Evolutionary conservation across 805 yeast genomes (phyloP), one percentile per base, ranked within the genome.

Genomic region (Barnettozyma botsteinii): DNA sequence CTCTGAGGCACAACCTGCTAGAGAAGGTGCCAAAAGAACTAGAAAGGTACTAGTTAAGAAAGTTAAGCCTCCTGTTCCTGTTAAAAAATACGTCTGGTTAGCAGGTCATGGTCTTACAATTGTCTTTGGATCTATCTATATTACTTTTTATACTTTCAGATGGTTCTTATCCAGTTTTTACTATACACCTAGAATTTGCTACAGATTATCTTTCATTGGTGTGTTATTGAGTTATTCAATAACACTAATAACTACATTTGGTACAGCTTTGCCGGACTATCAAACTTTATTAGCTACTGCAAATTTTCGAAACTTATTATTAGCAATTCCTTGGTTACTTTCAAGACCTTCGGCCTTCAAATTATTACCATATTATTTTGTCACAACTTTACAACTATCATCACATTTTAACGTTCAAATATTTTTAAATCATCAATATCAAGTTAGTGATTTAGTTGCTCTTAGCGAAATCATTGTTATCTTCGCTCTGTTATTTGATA

Each of bases 271-370:
- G 38, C 94, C 95, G 7, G 69, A 79, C 5, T 70, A 77, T 55
- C 72, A 73, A 41, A 75, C 79, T 5, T 64, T 88, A 56, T 55
- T 85, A 40, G 79, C 88, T 9, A 75, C 86, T 19, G 86, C 77
- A 49, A 84, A 85, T 57, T 83, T 83, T 67, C 96, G 86, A 60
- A 76, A 74, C 53, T 62, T 79, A 40, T 46, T 74, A 4, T 60
- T 83, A 40, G 73, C 79, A 1, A 21, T 57, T 4, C 61, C 77
- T 15, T 84, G 91, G 91, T 54, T 76, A 35, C 59, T 81, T 40
- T 75, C 81, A 29, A 76, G 84, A 61, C 69, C 72, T 45, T 79
- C 88, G 1, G 61, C 75, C 5, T 81, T 79, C 64, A 83, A 82
- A 55, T 50, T 84, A 32, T 44, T 78, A 13, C 91, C 93, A 19